phyloP scores from a whole-genome alignment of 495 filamentous ascomycete genomes.

The Hyaloscypha hepaticicola region DNA sequence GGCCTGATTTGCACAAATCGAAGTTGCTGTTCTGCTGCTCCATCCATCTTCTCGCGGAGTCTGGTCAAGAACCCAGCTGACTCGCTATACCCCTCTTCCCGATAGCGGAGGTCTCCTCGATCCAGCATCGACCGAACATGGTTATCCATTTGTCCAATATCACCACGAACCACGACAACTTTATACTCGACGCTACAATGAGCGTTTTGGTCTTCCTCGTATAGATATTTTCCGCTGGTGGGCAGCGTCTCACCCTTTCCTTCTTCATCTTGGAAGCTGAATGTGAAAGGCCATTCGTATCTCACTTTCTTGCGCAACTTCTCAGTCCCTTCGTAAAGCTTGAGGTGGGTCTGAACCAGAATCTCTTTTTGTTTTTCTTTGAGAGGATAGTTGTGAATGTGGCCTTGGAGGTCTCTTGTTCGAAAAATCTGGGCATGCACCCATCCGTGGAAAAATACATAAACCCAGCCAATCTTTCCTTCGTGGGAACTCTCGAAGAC shows the following conservation, averaged over 20 bases:
- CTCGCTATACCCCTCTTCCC: too few relatives aligned
- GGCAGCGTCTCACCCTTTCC: not conserved
- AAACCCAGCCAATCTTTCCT: not conserved
- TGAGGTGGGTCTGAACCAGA: not conserved
- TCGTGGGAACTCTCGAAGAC: not conserved
- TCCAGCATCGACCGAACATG: not conserved
- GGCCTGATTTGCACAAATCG: not conserved
- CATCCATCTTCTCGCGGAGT: not conserved
- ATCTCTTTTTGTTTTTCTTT: not conserved
- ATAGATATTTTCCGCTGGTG: conserved; percentile 2
- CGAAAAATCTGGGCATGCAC: not conserved
- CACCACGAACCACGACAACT: not conserved
- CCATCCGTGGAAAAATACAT: conserved; percentile 1
- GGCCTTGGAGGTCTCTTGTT: too few relatives aligned
- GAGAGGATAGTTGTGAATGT: not conserved
- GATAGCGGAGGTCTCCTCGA: not conserved
- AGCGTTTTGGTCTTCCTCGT: not conserved
- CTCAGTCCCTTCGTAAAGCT: not conserved
- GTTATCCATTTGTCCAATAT: not conserved
- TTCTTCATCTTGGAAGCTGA: not conserved
- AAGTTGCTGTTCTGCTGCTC: not conserved
- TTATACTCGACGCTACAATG: conserved; percentile 14
- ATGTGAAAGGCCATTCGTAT: conserved; percentile 6
- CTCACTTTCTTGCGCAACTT: not conserved
- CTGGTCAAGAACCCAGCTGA: not conserved